Evolutionary conservation across 495 filamentous ascomycete species (phyloP).

Genomic region (Aspergillus bridgeri): DNA sequence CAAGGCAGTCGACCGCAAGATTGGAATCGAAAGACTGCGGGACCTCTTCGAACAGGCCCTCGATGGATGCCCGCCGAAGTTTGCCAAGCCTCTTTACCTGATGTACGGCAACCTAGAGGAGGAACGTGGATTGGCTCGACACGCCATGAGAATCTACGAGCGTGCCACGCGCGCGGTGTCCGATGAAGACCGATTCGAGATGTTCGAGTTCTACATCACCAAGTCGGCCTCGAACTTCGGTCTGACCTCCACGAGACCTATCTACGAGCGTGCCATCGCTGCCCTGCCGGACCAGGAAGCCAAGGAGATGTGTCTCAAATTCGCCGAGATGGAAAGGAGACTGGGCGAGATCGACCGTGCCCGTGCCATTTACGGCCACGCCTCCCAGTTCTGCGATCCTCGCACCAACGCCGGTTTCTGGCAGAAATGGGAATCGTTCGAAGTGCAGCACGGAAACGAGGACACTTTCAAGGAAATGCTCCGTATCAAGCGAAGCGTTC

Average conservation of each 20-base stretch:
- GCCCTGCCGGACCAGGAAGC: conserved; percentile 92
- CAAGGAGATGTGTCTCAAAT: conserved; percentile 97
- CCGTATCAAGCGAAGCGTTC: conserved; percentile 93
- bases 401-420: conserved; percentile 86
- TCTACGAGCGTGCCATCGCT: conserved; percentile 93
- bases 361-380: conserved; percentile 92
- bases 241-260: conserved; percentile 88
- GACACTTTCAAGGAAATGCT: conserved; percentile 99
- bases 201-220: conserved; percentile 99
- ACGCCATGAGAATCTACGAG: conserved; percentile 99
- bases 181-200: conserved; percentile 90
- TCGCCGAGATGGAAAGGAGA: conserved; percentile 96
- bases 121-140: conserved; percentile 90
- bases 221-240: conserved; percentile 99
- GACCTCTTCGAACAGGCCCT: conserved; percentile 98
- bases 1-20: conserved; percentile 93
- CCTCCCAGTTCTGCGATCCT: conserved; percentile 95
- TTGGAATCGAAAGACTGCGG: conserved; percentile 87
- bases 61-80: conserved; percentile 90
- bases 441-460: conserved; percentile 96
- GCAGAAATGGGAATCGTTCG: conserved; percentile 95
- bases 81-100: conserved; percentile 90
- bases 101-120: conserved; percentile 99
- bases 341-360: conserved; percentile 97
- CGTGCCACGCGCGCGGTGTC: conserved; percentile 93